These are phyloP conservation scores for Fragosphaeria purpurea DNA, from an alignment of 2,329 filamentous ascomycete species.

Conservation along the genomic window DNA sequence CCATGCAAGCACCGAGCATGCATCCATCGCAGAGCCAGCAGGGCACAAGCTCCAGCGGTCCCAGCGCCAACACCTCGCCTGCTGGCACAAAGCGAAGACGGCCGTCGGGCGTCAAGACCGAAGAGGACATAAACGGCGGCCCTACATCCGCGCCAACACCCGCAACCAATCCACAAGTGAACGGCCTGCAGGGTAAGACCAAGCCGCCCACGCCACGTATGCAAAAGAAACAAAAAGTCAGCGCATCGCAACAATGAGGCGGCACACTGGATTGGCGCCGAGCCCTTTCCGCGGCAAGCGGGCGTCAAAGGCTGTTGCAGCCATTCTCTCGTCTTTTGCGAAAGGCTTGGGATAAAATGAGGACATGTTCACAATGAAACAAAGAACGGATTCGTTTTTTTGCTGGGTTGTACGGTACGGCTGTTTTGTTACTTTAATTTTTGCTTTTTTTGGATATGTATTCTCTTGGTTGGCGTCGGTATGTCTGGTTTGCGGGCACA, in stretches of 20 bases:
- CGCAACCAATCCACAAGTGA: slow-evolving; percentile 35
- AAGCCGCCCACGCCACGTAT: slow-evolving; percentile 50
- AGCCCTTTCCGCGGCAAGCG: no score
- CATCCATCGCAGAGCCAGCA: slow-evolving; percentile 59
- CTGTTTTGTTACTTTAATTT: background rate
- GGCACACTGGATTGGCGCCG: background rate
- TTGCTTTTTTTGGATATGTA: background rate
- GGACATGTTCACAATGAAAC: background rate
- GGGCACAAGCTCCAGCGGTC: slow-evolving; percentile 54
- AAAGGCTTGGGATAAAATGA: no score
- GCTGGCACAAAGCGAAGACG: slow-evolving; percentile 49
- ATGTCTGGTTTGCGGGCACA: no score
- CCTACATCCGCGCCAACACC: slow-evolving; percentile 39
- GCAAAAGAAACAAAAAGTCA: slow-evolving; percentile 43
- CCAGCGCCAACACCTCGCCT: slow-evolving; percentile 57
- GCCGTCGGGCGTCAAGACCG: slow-evolving; percentile 46
- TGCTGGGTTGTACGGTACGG: background rate
- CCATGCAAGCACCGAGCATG: slow-evolving; percentile 57
- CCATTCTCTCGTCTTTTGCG: no score
- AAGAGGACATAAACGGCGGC: slow-evolving; percentile 36
- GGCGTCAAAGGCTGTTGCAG: no score
- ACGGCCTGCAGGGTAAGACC: slow-evolving; percentile 38
- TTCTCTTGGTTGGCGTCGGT: background rate
- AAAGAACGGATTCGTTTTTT: background rate
- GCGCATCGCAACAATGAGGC: slow-evolving; percentile 12